Base-by-base conservation (phyloP, 2,329 filamentous ascomycete species). In the Stagonosporopsis rhizophila region DNA sequence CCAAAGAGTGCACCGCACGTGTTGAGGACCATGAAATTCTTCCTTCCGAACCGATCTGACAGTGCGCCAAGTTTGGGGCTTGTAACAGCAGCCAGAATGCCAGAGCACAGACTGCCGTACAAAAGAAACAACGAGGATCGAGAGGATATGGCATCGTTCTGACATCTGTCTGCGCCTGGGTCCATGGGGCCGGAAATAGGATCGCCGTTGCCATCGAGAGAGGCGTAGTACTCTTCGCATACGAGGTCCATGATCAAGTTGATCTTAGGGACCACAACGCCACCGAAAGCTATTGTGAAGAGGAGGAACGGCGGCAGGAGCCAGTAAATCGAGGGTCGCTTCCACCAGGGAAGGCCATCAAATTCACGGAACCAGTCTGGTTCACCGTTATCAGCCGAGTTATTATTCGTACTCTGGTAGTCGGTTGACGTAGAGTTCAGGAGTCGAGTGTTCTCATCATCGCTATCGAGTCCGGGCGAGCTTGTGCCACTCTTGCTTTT, bases 21-120 rank as follows among this genome's bases (percentile, higher is more conserved):
- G 4, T 89, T 86, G 28, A 94, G 71, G 8, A 89, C 84, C 67
- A 98, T 85, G 47, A 97, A 79, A 44, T 80, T 84, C 54, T 87
- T 91, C 38, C 95, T 85, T 23, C 95, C 95, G 73, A 91, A 90
- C 20, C 92, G 85, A 78, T 99, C 95, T 0, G 93, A 97, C 15
- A 96, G 77, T 2, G 90, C 85, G 0, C 95, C 95, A 3, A 98
- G 79, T 65, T 89, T 91, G 0, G 95, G 95, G 27, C 90, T 90
- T 15, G 88, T 87, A 47, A 97, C 79, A 7, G 93, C 92, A 56
- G 92, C 91, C 9, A 97, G 78, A 1, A 89, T 78, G 0, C 95
- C 95, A 3, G 87, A 85, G 42, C 90, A 83, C 22, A 98, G 80
- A 63, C 85, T 91, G 62, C 90, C 82, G 67, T 89, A 87, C 1